Evolutionary conservation across 768 basidiomycete species (phyloP).

Genomic region (Boletus sp.): DNA sequence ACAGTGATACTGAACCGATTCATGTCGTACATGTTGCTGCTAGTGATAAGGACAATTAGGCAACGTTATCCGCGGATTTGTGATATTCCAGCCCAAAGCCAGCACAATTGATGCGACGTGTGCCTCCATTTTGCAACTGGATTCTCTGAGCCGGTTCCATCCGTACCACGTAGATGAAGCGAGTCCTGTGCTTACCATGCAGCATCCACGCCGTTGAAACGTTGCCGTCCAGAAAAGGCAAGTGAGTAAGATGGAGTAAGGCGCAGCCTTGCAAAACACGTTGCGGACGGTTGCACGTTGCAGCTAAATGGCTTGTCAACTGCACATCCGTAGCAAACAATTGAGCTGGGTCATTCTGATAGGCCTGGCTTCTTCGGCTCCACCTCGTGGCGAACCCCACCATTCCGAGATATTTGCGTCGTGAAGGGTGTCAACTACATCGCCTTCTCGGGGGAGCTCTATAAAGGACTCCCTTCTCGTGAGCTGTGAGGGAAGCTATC

Average conservation of each 20-base stretch:
- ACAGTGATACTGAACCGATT: conserved; percentile 1
- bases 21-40: conserved; percentile 11
- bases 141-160: neutral
- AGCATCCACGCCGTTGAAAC: conserved; percentile 15
- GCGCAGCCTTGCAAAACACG: conserved; percentile 25
- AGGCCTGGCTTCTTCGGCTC: neutral
- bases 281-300: conserved; percentile 19
- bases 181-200: conserved; percentile 20
- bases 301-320: conserved; percentile 12
- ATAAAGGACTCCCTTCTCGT: conserved; percentile 23
- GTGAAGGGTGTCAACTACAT: conserved; percentile 16
- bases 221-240: conserved; percentile 24
- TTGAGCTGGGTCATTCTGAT: conserved; percentile 8
- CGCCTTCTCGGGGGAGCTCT: conserved; percentile 25
- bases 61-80: conserved; percentile 10
- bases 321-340: conserved; percentile 1
- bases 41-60: conserved; percentile 20
- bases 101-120: conserved; percentile 9
- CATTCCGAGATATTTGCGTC: conserved; percentile 16
- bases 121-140: conserved; percentile 5
- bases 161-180: neutral
- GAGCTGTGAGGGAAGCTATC: conserved; percentile 14
- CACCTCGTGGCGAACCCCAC: conserved; percentile 21
- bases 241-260: conserved; percentile 20
- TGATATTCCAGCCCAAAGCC: neutral